Percentiles rank a stretch among this genome's conserved stretches.
These are phyloP conservation scores for Auricularia heimuer DNA, from an alignment of 768 basidiomycete genomes.

Conservation along the genomic window DNA sequence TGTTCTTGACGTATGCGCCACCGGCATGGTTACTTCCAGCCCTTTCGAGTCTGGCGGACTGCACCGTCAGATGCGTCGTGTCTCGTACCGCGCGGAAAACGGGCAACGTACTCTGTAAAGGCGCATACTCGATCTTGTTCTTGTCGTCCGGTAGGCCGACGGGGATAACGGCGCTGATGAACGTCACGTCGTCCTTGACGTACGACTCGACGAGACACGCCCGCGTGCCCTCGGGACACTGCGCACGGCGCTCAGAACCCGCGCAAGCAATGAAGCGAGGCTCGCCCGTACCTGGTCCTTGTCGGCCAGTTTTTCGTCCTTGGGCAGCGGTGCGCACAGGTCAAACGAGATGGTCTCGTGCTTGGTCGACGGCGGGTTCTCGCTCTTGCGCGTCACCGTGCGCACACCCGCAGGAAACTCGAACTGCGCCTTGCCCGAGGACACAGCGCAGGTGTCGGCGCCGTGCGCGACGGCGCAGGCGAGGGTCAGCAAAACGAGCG, in stretches of 20 bases:
- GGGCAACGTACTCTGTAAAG: constrained; percentile 3
- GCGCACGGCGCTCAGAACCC: constrained; percentile 1
- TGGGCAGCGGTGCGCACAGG: constrained; percentile 51
- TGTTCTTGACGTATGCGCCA: constrained; percentile 45
- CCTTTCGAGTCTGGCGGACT: constrained; percentile 38
- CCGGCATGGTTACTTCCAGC: constrained; percentile 49
- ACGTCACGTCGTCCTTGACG: constrained; percentile 43
- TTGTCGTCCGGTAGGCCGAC: constrained; percentile 35
- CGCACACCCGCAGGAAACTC: constrained; percentile 41
- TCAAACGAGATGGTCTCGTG: constrained; percentile 54
- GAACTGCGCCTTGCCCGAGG: constrained; percentile 24
- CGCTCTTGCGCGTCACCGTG: constrained; percentile 38
- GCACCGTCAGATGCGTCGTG: too few species aligned
- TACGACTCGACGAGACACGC: too few species aligned
- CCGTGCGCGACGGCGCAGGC: neutral
- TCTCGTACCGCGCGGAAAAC: too few species aligned
- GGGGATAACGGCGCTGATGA: constrained; percentile 69
- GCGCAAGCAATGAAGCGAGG: neutral
- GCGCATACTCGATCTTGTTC: constrained; percentile 18
- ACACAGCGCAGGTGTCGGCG: constrained; percentile 24
- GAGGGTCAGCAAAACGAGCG: neutral
- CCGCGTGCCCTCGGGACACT: constrained; percentile 48
- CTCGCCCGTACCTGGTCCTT: constrained; percentile 57
- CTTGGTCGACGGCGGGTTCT: constrained; percentile 54
- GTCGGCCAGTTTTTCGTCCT: constrained; percentile 34